Conservation (phyloP, 2,329 filamentous ascomycete genomes). For the Stachybotrys chlorohalonatus region DNA sequence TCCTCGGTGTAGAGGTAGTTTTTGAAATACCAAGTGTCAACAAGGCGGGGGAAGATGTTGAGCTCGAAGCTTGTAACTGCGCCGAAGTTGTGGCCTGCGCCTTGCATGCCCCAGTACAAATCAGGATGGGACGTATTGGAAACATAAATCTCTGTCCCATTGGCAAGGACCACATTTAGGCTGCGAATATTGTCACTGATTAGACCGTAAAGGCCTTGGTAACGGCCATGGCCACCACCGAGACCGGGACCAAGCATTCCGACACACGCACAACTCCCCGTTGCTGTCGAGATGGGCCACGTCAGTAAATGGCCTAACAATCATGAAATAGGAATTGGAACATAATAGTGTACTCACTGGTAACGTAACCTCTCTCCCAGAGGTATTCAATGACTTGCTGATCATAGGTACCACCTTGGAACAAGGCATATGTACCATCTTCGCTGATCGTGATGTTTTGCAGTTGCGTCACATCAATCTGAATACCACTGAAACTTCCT, state of each 20-base stretch:
- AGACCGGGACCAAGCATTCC: conserved; percentile 18
- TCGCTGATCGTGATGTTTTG: too few relatives aligned
- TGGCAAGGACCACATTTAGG: conserved; percentile 20
- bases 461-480: too few relatives aligned
- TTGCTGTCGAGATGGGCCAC: neutral
- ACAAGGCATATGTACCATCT: too few relatives aligned
- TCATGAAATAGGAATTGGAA: too few relatives aligned
- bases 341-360: too few relatives aligned
- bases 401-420: too few relatives aligned
- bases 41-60: conserved; percentile 18
- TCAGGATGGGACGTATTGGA: conserved; percentile 15
- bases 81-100: conserved; percentile 24
- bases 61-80: conserved; percentile 19
- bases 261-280: conserved; percentile 16
- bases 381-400: too few relatives aligned
- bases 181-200: conserved; percentile 23
- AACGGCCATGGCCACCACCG: conserved; percentile 20
- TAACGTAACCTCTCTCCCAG: too few relatives aligned
- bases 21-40: too few relatives aligned
- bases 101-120: conserved; percentile 25
- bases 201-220: conserved; percentile 18
- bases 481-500: too few relatives aligned
- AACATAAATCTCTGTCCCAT: conserved; percentile 12
- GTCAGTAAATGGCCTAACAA: too few relatives aligned
- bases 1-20: conserved; percentile 8